Conservation (phyloP, 1,284 basidiomycete genomes). For the Naganishia albida region DNA sequence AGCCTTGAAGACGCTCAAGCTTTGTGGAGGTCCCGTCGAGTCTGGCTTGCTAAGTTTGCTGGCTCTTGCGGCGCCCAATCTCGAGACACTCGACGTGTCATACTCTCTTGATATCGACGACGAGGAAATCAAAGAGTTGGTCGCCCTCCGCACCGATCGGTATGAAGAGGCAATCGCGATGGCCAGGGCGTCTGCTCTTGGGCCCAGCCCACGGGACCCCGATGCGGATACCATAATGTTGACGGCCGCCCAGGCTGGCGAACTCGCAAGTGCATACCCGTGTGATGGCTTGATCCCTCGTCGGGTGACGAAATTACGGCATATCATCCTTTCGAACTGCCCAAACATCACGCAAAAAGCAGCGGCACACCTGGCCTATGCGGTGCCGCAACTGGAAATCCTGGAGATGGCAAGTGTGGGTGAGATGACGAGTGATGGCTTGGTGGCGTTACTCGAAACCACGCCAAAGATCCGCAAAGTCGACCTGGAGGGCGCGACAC, state of each 20-base stretch:
- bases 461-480: conserved; percentile 71
- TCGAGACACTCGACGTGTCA: conserved; percentile 80
- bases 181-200: conserved; percentile 11
- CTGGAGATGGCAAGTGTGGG: conserved; percentile 77
- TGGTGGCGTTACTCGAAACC: conserved; percentile 70
- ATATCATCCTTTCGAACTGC: conserved; percentile 76
- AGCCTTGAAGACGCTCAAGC: conserved; percentile 28
- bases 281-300: conserved; percentile 57
- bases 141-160: conserved; percentile 44
- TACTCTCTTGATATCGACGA: conserved; percentile 71
- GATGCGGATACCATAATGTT: conserved; percentile 11
- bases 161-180: conserved; percentile 11
- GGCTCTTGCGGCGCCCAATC: conserved; percentile 65
- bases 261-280: conserved; percentile 43
- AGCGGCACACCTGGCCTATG: conserved; percentile 69
- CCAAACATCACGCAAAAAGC: conserved; percentile 70
- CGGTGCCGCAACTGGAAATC: conserved; percentile 72
- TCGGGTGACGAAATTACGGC: conserved; percentile 70
- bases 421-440: conserved; percentile 67
- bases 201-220: neutral
- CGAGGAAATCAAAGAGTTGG: conserved; percentile 70
- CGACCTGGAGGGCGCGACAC: conserved; percentile 79
- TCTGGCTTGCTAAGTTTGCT: conserved; percentile 64
- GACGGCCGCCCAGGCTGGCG: conserved; percentile 24
- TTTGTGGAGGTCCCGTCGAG: conserved; percentile 42